phyloP scores from a whole-genome alignment of 176 grass and related monocot genomes.

The Echinochloa phyllopogon region DNA sequence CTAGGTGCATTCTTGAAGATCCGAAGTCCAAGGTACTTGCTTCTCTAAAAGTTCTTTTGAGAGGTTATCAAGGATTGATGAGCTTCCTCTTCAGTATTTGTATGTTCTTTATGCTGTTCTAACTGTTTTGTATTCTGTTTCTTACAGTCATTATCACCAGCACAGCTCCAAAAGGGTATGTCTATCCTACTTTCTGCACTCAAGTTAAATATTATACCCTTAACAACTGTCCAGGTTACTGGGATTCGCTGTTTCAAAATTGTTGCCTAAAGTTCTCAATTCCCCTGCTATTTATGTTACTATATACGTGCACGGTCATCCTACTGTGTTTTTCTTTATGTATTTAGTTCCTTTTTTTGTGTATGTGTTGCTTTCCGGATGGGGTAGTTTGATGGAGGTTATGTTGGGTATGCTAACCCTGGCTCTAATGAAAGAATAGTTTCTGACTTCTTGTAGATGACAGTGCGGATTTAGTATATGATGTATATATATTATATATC shows the following conservation, averaged over 20 bases:
- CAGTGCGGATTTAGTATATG: background rate
- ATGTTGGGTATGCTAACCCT: background rate
- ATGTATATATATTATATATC: background rate
- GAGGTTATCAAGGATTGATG: background rate
- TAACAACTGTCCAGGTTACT: background rate
- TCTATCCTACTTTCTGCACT: constrained; percentile 16
- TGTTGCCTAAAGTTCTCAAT: background rate
- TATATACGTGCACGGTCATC: background rate
- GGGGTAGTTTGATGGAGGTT: background rate
- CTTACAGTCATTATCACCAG: constrained; percentile 65
- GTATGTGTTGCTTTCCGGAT: background rate
- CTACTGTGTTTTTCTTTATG: background rate
- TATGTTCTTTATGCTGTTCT: constrained; percentile 40
- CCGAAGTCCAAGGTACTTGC: constrained; percentile 76
- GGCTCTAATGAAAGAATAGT: background rate
- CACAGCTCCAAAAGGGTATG: constrained; percentile 78
- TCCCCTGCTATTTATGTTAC: background rate
- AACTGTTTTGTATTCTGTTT: constrained; percentile 50
- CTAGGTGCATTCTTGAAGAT: constrained; percentile 93
- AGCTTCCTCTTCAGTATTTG: background rate
- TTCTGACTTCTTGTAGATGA: background rate
- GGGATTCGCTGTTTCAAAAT: background rate
- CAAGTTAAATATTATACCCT: background rate
- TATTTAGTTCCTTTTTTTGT: background rate
- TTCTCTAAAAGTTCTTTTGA: constrained; percentile 20